Base-by-base conservation (phyloP, 495 filamentous ascomycete genomes). In the Neurospora tetrasperma region DNA sequence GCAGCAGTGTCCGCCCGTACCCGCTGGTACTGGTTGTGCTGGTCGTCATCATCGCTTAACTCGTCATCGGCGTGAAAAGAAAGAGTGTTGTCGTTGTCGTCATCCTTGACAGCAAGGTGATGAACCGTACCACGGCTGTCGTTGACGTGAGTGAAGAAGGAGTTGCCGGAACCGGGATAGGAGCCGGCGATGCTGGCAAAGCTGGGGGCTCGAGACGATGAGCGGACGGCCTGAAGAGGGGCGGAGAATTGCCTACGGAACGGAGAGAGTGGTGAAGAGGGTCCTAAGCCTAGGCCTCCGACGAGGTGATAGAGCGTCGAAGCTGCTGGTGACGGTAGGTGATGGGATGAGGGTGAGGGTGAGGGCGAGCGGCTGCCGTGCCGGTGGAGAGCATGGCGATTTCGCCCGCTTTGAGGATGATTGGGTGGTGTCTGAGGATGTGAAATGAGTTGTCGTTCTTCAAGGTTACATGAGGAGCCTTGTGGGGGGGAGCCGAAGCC, bases 211-310 rank as follows among this genome's bases (percentile, higher is more conserved):
- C 54, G 54, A 9, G 54, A 35, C 54, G 54, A 66, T 66, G 54
- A 66, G 54, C 54, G 54, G 27, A 66, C 54, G 54, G 27, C 54
- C 27, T 66, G 54, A 6, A 66, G 54, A 66, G 54, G 27, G 54
- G 54, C 27, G 27, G 78, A 76, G 71, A 78, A 76, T 42, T 78
- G 77, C 18, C 78, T 35, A 71, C 75, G 76, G 11, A 81, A 68
- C 3, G 82, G 79, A 5, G 80, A 83, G 69, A 82, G 79, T 20
- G 80, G 79, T 48, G 76, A 75, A 11, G 77, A 77, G 69, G 74
- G 71, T 18, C 72, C 70, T 16, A 83, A 80, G 35, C 77, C 80
- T 20, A 66, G 54, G 6, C 54, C 54, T 35, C 54, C 54, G 27
- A 66, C 54, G 54, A 82, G 73, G 38, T 75, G 82, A 73, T 81